Percentiles rank a stretch among this genome's conserved stretches.
phyloP scores from a whole-genome alignment of 768 basidiomycete species.

The Boletellus ananas region DNA sequence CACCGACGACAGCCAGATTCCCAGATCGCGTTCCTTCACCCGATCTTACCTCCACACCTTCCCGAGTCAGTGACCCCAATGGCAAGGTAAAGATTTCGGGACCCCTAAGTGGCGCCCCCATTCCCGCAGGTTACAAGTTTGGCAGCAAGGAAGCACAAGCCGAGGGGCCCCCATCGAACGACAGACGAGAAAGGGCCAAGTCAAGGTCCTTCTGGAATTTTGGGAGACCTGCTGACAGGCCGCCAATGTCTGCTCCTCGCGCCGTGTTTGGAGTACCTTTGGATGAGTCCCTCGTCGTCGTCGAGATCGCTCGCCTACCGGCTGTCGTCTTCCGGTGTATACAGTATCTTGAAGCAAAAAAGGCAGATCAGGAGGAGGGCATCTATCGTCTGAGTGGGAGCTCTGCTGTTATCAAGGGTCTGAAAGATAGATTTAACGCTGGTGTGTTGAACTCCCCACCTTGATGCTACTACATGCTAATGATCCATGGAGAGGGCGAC shows the following conservation, averaged over 20 bases:
- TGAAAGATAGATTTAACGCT: constrained; percentile 90
- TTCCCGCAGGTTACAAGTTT: constrained; percentile 89
- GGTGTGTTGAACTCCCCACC: constrained; percentile 45
- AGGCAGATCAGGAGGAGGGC: constrained; percentile 95
- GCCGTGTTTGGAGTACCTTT: constrained; percentile 88
- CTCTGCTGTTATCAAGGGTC: constrained; percentile 88
- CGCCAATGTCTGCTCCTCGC: constrained; percentile 45
- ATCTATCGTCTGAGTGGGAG: constrained; percentile 95
- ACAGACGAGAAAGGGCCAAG: constrained; percentile 89
- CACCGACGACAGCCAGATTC: constrained; percentile 38
- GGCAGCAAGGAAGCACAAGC: constrained; percentile 65
- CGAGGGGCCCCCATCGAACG: constrained; percentile 43
- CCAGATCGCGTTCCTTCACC: constrained; percentile 38
- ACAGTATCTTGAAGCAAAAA: constrained; percentile 89
- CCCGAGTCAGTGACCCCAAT: constrained; percentile 49
- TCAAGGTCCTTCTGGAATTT: constrained; percentile 94
- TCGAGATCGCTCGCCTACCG: constrained; percentile 86
- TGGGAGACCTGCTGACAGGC: constrained; percentile 55
- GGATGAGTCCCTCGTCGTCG: constrained; percentile 83
- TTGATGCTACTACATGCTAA: constrained; percentile 6
- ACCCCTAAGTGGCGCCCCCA: constrained; percentile 78
- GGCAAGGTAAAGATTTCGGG: constrained; percentile 85
- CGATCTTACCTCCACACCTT: constrained; percentile 49
- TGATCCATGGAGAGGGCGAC: constrained; percentile 75
- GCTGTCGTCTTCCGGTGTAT: constrained; percentile 95